Evolutionary conservation across 2,329 filamentous ascomycete genomes (phyloP).

Genomic region (Fusarium acutatum): DNA sequence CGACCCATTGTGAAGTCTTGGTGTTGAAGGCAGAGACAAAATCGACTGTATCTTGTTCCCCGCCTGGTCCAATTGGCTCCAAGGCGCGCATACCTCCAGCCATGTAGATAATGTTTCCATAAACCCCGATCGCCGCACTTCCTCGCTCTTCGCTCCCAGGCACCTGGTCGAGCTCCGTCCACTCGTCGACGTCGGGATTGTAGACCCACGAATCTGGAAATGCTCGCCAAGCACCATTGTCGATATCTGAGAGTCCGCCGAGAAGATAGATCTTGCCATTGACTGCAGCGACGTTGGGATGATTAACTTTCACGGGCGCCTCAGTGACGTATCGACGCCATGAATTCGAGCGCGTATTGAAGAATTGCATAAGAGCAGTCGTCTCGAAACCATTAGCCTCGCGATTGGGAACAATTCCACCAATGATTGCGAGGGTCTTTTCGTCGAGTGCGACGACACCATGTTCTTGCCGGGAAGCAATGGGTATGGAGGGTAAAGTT

Average conservation of each 20-base stretch:
- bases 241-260: conserved; percentile 45
- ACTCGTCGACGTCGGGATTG: conserved; percentile 38
- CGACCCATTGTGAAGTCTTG: conserved; percentile 37
- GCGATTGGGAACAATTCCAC: conserved; percentile 37
- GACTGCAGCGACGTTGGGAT: conserved; percentile 49
- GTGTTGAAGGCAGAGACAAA: conserved; percentile 46
- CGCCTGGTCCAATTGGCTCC: not conserved
- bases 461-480: conserved; percentile 42
- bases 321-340: conserved; percentile 42
- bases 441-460: conserved; percentile 35
- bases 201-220: conserved; percentile 44
- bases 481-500: conserved; percentile 33
- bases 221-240: conserved; percentile 40
- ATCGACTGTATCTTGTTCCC: conserved; percentile 41
- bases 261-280: conserved; percentile 51
- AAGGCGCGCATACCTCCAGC: conserved; percentile 49
- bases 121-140: conserved; percentile 45
- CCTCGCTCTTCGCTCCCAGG: conserved; percentile 43
- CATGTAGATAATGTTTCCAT: conserved; percentile 45
- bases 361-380: conserved; percentile 44
- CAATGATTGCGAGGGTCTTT: conserved; percentile 38
- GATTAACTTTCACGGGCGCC: conserved; percentile 45
- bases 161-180: conserved; percentile 41
- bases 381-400: conserved; percentile 25
- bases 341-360: conserved; percentile 41